Evolutionary conservation across 257 asterid genomes (phyloP), one percentile per base, ranked within the genome.

Genomic region (Rehmannia glutinosa): DNA sequence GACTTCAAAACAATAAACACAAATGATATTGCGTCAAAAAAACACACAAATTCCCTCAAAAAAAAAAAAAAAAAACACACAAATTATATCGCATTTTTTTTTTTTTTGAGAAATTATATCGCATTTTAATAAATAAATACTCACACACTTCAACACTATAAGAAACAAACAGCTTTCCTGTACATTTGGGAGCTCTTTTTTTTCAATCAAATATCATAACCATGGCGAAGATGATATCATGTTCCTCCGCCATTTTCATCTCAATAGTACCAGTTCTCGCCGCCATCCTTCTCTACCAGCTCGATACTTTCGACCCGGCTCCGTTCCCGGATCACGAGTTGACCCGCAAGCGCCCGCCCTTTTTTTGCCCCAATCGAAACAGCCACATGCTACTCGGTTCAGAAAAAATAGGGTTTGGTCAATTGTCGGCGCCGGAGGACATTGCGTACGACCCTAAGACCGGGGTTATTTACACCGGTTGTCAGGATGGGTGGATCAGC

Each of bases 401-500:
- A 0, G 97, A 93, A 20, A 78, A 73, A 35, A 80, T 93, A 41
- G 99, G 97, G 64, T 64, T n/a, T 1, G 95, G 91, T 0, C 45
- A 72, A 66, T 23, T 93, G 72, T 42, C 43, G 68, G 84, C 61
- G 5, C 92, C 98, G 1, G 98, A 93, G 77, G 98, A 93, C 54
- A 28, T 93, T 8, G 96, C 95, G 8, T 83, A 76, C 21, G 90
- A 92, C 46, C 79, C 74, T 0, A 71, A 70, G 4, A 73, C 85
- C 0, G 92, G 92, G 6, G 67, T 80, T 19, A 67, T 90, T 6
- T 92, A 84, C 62, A 93, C 97, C 13, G 98, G 97, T 0, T 74
- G 86, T 13, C 80, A 1, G 0, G 98, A 93, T 45, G 98, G 98
- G 8, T 93, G 97, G 98, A 47, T 93, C 41, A 70, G 66, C 46